phyloP scores from a whole-genome alignment of 164 flowering plant species.

The Saururus chinensis region DNA sequence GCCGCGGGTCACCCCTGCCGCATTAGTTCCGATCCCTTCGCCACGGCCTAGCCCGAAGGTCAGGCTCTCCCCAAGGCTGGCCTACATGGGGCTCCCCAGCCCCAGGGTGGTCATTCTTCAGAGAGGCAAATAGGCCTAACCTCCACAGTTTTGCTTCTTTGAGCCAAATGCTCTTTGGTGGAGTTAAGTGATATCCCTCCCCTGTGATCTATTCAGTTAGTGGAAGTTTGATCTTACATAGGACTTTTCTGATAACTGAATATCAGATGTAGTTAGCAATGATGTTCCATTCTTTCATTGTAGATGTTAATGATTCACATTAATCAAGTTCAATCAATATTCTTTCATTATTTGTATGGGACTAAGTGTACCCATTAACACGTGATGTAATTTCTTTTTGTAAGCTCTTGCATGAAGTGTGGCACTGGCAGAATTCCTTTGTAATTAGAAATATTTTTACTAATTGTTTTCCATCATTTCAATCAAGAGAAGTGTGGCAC shows the following conservation, averaged over 20 bases:
- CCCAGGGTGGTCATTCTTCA: slow-evolving; percentile 25
- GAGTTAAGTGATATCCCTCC: neutral
- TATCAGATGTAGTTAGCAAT: neutral
- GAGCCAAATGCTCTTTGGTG: neutral
- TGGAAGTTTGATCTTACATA: no score
- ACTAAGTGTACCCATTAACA: neutral
- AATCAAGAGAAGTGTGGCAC: no score
- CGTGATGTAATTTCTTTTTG: neutral
- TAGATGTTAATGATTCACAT: neutral
- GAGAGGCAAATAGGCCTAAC: slow-evolving; percentile 1
- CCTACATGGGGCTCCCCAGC: slow-evolving; percentile 76
- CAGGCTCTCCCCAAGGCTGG: slow-evolving; percentile 66
- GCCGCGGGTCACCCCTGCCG: slow-evolving; percentile 31
- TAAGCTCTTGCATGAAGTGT: neutral
- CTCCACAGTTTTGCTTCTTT: neutral
- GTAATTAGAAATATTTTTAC: no score
- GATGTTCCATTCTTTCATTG: neutral
- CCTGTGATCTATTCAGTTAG: no score
- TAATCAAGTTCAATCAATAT: neutral
- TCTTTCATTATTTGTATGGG: no score
- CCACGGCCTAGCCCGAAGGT: slow-evolving; percentile 70
- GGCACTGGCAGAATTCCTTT: no score
- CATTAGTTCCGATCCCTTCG: slow-evolving; percentile 55
- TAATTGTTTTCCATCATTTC: no score
- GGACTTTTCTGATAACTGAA: no score